Evolutionary conservation across 768 basidiomycete genomes (phyloP).

Genomic region (Suillus sp.): DNA sequence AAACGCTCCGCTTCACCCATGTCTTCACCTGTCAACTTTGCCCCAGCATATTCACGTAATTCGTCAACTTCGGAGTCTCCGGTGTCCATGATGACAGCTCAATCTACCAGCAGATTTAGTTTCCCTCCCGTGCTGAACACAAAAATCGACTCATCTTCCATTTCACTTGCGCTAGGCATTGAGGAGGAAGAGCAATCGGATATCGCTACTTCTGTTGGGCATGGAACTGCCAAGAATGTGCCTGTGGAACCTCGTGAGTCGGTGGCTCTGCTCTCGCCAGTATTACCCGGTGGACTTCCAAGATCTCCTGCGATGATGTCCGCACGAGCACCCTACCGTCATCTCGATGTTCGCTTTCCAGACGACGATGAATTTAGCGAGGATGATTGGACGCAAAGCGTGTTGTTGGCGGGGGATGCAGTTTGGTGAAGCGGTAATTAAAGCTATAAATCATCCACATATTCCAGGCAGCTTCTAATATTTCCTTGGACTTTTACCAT

Average conservation of each 20-base stretch:
- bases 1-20: conserved; percentile 60
- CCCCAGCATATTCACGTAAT: conserved; percentile 23
- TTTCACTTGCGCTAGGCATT: conserved; percentile 38
- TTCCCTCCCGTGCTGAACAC: conserved; percentile 62
- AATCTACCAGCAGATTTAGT: conserved; percentile 48
- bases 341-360: conserved; percentile 28
- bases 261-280: conserved; percentile 13
- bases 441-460: conserved; percentile 4
- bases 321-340: conserved; percentile 27
- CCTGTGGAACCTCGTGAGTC: conserved; percentile 23
- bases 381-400: conserved; percentile 76
- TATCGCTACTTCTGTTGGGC: conserved; percentile 15
- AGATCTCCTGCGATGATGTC: conserved; percentile 24
- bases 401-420: conserved; percentile 61
- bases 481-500: conserved; percentile 17
- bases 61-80: conserved; percentile 37
- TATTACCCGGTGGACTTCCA: conserved; percentile 28
- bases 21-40: conserved; percentile 32
- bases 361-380: conserved; percentile 45
- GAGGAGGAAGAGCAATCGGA: conserved; percentile 34
- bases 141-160: conserved; percentile 58
- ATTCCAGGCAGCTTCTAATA: conserved; percentile 15
- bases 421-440: conserved; percentile 29
- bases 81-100: conserved; percentile 57
- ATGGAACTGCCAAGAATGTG: conserved; percentile 17